Conservation (phyloP, 2,329 filamentous ascomycete genomes). For the Penicillium hordei region DNA sequence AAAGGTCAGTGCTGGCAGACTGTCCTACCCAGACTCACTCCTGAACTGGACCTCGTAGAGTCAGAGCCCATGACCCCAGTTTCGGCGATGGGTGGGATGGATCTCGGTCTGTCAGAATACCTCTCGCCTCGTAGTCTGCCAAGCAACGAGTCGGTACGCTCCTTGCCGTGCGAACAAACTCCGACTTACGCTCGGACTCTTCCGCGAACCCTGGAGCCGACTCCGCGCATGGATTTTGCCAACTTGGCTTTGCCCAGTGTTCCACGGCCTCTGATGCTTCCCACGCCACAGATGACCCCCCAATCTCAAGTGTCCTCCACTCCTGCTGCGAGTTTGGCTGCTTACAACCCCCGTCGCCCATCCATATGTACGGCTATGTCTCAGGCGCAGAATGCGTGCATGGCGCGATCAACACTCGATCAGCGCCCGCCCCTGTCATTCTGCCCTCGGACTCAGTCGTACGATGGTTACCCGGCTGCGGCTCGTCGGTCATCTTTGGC, state of each 20-base stretch:
- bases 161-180: conserved; percentile 26
- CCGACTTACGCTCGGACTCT: conserved; percentile 34
- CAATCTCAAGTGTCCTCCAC: conserved; percentile 54
- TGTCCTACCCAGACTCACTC: conserved; percentile 57
- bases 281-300: conserved; percentile 63
- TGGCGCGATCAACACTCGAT: conserved; percentile 58
- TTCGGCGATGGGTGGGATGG: conserved; percentile 28
- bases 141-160: conserved; percentile 24
- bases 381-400: conserved; percentile 54
- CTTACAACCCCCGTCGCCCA: conserved; percentile 49
- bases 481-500: conserved; percentile 51
- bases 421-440: conserved; percentile 44
- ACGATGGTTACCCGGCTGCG: conserved; percentile 52
- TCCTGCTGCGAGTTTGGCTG: conserved; percentile 61
- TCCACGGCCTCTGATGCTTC: conserved; percentile 56
- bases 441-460: conserved; percentile 39
- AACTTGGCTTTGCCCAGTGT: conserved; percentile 53
- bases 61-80: conserved; percentile 35
- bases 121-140: conserved; percentile 31
- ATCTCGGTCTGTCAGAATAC: conserved; percentile 28
- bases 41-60: conserved; percentile 55
- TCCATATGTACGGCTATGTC: conserved; percentile 62
- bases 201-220: conserved; percentile 54
- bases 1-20: conserved; percentile 44
- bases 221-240: conserved; percentile 43